These are phyloP conservation scores for Saccharomyces uvarum DNA, from an alignment of 1,139 yeast genomes.

Conservation along the genomic window DNA sequence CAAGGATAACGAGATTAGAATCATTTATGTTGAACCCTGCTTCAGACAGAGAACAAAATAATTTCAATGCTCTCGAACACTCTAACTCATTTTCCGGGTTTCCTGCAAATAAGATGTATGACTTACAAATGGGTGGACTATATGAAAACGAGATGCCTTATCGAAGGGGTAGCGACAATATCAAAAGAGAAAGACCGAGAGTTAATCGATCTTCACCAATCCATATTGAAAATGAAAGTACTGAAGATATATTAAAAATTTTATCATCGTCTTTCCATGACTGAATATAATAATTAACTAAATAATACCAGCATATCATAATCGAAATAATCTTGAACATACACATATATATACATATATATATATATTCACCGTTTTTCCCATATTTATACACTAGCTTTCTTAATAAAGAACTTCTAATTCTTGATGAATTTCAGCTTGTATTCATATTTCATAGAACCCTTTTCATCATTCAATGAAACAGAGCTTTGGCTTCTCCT, in stretches of 20 bases:
- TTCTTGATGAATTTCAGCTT: slow-evolving; percentile 34
- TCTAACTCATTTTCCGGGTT: background rate
- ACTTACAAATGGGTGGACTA: background rate
- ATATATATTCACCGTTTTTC: background rate
- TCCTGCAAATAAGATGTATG: background rate
- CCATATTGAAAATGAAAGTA: background rate
- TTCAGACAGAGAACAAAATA: background rate
- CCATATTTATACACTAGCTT: background rate
- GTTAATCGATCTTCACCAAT: background rate
- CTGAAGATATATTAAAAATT: background rate
- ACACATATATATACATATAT: background rate
- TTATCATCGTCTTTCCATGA: background rate
- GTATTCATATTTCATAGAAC: slow-evolving; percentile 36
- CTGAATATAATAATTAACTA: background rate
- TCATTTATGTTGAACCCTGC: background rate
- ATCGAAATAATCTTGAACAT: background rate
- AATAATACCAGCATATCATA: slow-evolving; percentile 5
- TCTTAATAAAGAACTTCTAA: background rate
- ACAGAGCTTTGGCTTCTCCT: slow-evolving; percentile 48
- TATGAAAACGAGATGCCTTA: background rate
- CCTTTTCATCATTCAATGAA: slow-evolving; percentile 37
- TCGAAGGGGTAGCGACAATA: background rate
- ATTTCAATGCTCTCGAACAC: background rate
- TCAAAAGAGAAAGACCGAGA: background rate
- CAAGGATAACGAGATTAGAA: background rate